These are phyloP conservation scores for Colletotrichum scovillei DNA, from an alignment of 2,329 filamentous ascomycete species.

Conservation along the genomic window DNA sequence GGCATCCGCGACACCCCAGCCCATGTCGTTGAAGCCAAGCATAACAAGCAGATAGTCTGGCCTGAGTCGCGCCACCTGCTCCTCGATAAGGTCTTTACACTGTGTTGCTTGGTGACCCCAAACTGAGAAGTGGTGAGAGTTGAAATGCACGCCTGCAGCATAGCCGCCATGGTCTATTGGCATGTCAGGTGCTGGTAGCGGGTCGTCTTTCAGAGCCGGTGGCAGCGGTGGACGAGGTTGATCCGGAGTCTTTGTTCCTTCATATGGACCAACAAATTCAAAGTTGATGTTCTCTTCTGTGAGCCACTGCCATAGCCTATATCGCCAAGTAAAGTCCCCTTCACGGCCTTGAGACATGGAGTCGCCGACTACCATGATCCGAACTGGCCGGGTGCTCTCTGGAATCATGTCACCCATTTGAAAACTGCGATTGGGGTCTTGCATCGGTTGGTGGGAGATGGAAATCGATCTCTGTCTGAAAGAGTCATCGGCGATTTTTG, in stretches of 20 bases:
- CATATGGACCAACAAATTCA: conserved; percentile 50
- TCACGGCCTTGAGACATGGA: conserved; percentile 52
- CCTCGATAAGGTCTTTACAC: conserved; percentile 41
- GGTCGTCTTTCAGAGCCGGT: conserved; percentile 21
- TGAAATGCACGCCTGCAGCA: conserved; percentile 43
- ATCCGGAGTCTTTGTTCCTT: conserved; percentile 43
- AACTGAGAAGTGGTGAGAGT: conserved; percentile 46
- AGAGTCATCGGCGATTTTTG: background rate
- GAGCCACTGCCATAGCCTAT: conserved; percentile 54
- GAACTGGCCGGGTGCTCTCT: conserved; percentile 4
- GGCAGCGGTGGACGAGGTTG: conserved; percentile 24
- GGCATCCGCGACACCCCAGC: conserved; percentile 41
- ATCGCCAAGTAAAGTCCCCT: conserved; percentile 56
- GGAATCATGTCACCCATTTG: background rate
- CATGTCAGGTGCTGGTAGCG: background rate
- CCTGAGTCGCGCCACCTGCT: conserved; percentile 41
- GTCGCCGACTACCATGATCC: conserved; percentile 50
- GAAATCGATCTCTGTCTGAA: background rate
- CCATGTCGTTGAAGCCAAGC: conserved; percentile 50
- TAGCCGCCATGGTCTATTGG: conserved; percentile 43
- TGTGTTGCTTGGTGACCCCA: conserved; percentile 48
- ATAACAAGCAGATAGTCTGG: conserved; percentile 49
- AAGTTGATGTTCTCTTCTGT: conserved; percentile 38
- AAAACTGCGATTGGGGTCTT: background rate
- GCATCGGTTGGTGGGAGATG: background rate